Conservation (phyloP, 192 early-diverging fungal genomes). For the Coemansia sp. region DNA sequence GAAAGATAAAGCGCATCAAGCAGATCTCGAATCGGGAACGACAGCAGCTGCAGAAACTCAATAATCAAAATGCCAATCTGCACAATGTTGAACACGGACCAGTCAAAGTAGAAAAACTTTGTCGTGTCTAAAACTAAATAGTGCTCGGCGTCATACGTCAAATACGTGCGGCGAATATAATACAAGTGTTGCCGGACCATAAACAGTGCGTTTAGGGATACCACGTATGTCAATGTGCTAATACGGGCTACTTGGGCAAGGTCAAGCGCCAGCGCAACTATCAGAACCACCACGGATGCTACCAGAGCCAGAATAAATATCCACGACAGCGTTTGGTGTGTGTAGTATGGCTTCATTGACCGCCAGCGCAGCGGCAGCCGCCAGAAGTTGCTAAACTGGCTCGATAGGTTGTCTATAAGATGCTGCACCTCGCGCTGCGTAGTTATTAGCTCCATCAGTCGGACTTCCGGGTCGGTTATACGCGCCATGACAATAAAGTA, state of each 20-base stretch:
- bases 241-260: conserved; percentile 41
- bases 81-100: conserved; percentile 65
- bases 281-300: conserved; percentile 27
- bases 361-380: conserved; percentile 54
- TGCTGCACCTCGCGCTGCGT: conserved; percentile 62
- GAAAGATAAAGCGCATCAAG: conserved; percentile 50
- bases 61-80: conserved; percentile 70
- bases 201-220: conserved; percentile 50
- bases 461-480: conserved; percentile 54
- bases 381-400: conserved; percentile 54
- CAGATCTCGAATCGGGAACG: conserved; percentile 76
- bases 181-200: conserved; percentile 58
- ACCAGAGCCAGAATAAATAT: conserved; percentile 39
- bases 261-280: conserved; percentile 31
- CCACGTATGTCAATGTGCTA: conserved; percentile 44
- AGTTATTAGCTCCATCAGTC: conserved; percentile 57
- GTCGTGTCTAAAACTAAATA: conserved; percentile 51
- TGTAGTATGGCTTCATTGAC: conserved; percentile 53
- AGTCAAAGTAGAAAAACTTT: conserved; percentile 40
- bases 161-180: conserved; percentile 49
- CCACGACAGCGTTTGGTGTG: conserved; percentile 56
- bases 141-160: conserved; percentile 48
- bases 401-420: conserved; percentile 58
- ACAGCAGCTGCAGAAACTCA: conserved; percentile 78
- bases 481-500: conserved; percentile 59